These are phyloP conservation scores for Amylocarpus encephaloides DNA, from an alignment of 2,329 filamentous ascomycete genomes.

Conservation along the genomic window DNA sequence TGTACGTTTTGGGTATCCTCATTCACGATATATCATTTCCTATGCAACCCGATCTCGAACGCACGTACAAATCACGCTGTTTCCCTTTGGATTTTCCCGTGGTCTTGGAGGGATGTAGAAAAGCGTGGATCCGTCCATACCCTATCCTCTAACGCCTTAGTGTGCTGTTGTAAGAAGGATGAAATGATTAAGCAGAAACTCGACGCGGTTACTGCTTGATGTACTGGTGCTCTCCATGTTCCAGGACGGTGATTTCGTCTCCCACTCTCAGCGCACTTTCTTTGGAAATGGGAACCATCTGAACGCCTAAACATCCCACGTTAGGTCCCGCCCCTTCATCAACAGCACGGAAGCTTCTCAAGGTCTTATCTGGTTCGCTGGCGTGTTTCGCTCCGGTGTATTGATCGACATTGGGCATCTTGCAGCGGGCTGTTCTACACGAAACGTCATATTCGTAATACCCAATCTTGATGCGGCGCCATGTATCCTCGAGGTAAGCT, in stretches of 20 bases:
- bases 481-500: conserved; percentile 63
- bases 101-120: background rate
- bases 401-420: conserved; percentile 64
- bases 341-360: conserved; percentile 52
- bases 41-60: background rate
- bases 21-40: conserved; percentile 3
- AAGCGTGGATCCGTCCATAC: background rate
- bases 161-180: background rate
- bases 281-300: conserved; percentile 49
- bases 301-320: conserved; percentile 58
- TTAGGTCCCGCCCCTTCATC: conserved; percentile 50
- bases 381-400: conserved; percentile 27
- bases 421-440: conserved; percentile 63
- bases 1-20: conserved; percentile 6
- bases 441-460: conserved; percentile 52
- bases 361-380: conserved; percentile 51
- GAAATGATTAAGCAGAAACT: background rate
- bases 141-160: background rate
- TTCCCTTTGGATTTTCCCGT: background rate
- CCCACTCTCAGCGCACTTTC: conserved; percentile 48
- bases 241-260: conserved; percentile 46
- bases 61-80: background rate
- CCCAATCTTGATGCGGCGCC: conserved; percentile 52
- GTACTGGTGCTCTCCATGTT: conserved; percentile 28
- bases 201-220: conserved; percentile 15